Evolutionary conservation across 225 moss, liverwort and hornwort genomes (phyloP), one percentile per base, ranked within the genome.

Genomic region (Thuidium tamariscinum): DNA sequence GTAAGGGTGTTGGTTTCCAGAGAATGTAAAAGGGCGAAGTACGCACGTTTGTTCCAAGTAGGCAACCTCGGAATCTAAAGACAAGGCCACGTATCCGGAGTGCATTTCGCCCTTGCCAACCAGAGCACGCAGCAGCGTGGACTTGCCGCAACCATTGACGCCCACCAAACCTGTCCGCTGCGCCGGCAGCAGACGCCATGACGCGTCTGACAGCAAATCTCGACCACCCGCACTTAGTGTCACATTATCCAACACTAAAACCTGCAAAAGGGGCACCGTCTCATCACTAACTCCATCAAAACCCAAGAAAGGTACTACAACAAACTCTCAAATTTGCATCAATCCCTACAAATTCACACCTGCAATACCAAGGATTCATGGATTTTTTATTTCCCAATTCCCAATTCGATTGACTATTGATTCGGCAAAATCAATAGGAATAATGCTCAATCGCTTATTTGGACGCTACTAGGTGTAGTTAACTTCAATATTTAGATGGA

Each of bases 21-120:
- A 74, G 22, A 56, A n/a, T 27, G 30, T 26, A 22, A 74, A 76
- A 79, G 41, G 5, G 21, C n/a, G 37, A 51, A 11, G 63, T 48
- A 84, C 97, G 73, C 79, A 98, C 98, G 98, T 98, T 91, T 98
- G 98, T 88, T 98, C 98, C 86, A 98, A 87, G 85, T 98, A 98
- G n/a, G 97, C 98, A 64, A 98, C 87, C 89, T 97, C 95, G 21
- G 97, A 94, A 60, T 94, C 97, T 27, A 94, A 89, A 79, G 95
- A 93, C 68, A 97, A 75, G 42, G 91, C 93, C 12, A 95, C 94
- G 73, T 88, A 91, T 73, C 98, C 98, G 34, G 97, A 95, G 80
- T 97, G 94, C n/a, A 95, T 81, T 84, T 96, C 97, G 25, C 93
- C 90, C 55, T 89, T 87, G 49, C 98, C 97, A 61, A 98, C 91